A percentile compares a stretch with the other conserved stretches of the same genome.
Evolutionary conservation across 805 yeast genomes (phyloP).

Genomic region (Kluyveromyces starmeri): DNA sequence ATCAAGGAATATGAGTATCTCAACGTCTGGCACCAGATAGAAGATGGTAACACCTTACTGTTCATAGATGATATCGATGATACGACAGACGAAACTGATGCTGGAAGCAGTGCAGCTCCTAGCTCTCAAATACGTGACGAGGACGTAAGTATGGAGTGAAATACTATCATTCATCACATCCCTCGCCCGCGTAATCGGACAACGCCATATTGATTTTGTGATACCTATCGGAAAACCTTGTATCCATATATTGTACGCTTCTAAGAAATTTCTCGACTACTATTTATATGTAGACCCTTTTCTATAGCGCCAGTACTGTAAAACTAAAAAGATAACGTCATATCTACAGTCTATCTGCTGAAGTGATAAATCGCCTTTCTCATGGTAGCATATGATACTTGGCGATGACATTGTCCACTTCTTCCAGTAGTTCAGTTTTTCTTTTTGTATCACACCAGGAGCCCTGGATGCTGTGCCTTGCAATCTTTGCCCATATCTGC

Average conservation of each 20-base stretch:
- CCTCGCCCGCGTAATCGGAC: no score
- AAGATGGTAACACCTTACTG: constrained; percentile 57
- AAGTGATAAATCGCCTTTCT: no score
- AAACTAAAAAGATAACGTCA: no score
- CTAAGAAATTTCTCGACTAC: no score
- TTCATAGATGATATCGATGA: constrained; percentile 35
- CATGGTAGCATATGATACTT: constrained; percentile 27
- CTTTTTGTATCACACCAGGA: constrained; percentile 66
- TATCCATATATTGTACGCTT: no score
- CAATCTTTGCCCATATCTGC: constrained; percentile 55
- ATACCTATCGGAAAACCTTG: no score
- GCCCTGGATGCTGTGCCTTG: constrained; percentile 57
- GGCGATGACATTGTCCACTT: constrained; percentile 34
- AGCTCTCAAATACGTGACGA: constrained; percentile 2
- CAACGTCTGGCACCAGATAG: constrained; percentile 68
- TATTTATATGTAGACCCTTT: no score
- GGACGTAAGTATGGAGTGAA: background rate
- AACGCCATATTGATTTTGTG: no score
- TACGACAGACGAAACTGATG: background rate
- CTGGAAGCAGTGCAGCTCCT: background rate
- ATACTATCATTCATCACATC: no score
- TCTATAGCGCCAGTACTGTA: no score
- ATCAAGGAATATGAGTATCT: constrained; percentile 62
- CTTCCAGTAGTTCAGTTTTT: constrained; percentile 35
- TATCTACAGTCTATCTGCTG: no score